Conservation (phyloP, 2,329 filamentous ascomycete species). For the Penicillium sp. region DNA sequence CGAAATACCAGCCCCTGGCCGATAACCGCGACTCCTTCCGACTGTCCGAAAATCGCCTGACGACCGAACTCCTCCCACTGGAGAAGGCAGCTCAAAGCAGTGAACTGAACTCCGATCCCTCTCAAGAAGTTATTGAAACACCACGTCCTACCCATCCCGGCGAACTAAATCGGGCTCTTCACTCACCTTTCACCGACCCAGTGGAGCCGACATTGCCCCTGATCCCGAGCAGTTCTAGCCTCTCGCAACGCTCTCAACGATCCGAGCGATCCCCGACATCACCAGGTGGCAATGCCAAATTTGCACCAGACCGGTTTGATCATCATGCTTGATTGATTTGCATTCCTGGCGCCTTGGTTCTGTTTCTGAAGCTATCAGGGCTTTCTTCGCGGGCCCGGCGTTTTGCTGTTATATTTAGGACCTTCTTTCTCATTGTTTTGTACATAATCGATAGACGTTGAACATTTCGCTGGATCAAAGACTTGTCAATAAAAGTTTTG, state of each 20-base stretch:
- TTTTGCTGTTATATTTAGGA: background rate
- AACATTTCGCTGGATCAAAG: background rate
- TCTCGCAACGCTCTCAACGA: background rate
- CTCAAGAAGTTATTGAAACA: background rate
- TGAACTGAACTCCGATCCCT: background rate
- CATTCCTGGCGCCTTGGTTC: background rate
- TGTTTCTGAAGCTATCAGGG: background rate
- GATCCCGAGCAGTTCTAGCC: slow-evolving; percentile 8
- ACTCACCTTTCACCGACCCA: slow-evolving; percentile 8
- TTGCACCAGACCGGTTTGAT: background rate
- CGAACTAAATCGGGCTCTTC: background rate
- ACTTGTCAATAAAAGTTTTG: background rate
- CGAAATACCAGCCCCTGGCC: slow-evolving; percentile 88
- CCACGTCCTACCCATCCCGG: background rate
- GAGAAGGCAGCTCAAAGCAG: slow-evolving; percentile 83
- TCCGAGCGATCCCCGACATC: background rate
- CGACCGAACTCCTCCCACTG: slow-evolving; percentile 83
- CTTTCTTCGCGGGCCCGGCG: slow-evolving; percentile 6
- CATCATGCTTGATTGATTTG: background rate
- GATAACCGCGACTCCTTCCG: slow-evolving; percentile 95
- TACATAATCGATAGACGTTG: background rate
- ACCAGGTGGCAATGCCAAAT: background rate
- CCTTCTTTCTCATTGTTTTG: background rate
- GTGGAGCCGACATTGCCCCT: slow-evolving; percentile 12
- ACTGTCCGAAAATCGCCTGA: slow-evolving; percentile 81